These are phyloP conservation scores for Leptographium flavum DNA, from an alignment of 2,329 filamentous ascomycete species.

Conservation along the genomic window DNA sequence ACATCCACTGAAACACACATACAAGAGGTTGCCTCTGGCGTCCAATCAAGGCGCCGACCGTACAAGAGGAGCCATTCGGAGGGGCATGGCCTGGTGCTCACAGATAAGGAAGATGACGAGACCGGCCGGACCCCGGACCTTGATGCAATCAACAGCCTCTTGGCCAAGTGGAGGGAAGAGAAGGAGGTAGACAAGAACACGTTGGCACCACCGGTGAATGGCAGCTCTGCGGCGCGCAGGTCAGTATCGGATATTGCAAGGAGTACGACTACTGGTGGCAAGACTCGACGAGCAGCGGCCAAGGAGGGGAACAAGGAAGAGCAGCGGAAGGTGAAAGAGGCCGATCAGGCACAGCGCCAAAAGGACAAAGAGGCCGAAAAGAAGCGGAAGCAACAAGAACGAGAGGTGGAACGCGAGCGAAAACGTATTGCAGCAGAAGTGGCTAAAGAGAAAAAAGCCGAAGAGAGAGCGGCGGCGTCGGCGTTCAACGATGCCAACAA, in stretches of 20 bases:
- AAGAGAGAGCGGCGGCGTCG: constrained; percentile 48
- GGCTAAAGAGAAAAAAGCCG: constrained; percentile 45
- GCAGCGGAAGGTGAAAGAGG: constrained; percentile 11
- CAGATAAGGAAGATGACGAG: constrained; percentile 6
- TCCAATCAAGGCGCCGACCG: not conserved
- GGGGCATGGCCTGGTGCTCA: not conserved
- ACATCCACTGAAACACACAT: not conserved
- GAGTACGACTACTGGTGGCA: constrained; percentile 6
- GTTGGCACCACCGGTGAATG: not conserved
- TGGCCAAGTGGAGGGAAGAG: constrained; percentile 3
- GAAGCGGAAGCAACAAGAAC: constrained; percentile 40
- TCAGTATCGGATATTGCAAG: no score
- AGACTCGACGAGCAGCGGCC: not conserved
- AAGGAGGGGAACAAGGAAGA: constrained; percentile 8
- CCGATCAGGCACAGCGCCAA: constrained; percentile 27
- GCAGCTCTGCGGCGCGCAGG: not conserved
- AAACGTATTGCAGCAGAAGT: constrained; percentile 42
- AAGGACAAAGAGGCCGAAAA: constrained; percentile 39
- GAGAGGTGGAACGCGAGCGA: constrained; percentile 39
- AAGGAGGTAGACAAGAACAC: not conserved
- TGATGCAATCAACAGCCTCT: not conserved
- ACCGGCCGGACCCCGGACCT: not conserved
- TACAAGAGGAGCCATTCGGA: constrained; percentile 6
- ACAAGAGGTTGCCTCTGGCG: no score
- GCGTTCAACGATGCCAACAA: constrained; percentile 64